These are phyloP conservation scores for Asclepias syriaca DNA, from an alignment of 257 asterid genomes.

Conservation along the genomic window DNA sequence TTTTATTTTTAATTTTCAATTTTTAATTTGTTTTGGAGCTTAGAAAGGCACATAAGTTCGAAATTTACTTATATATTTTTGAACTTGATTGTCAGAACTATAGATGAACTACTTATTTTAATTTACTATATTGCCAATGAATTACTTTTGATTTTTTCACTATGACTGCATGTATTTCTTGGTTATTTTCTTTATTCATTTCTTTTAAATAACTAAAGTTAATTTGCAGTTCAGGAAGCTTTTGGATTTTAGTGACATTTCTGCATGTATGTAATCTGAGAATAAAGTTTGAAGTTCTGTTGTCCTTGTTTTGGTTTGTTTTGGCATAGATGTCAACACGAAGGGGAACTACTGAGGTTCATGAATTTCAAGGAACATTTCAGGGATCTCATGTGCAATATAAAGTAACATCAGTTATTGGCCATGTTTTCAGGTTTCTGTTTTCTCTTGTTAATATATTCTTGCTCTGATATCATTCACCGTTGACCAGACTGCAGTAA, in stretches of 20 bases:
- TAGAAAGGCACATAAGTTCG: background rate
- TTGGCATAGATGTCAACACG: conserved; percentile 67
- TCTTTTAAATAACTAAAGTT: background rate
- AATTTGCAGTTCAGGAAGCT: background rate
- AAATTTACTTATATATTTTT: background rate
- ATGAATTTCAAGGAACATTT: conserved; percentile 78
- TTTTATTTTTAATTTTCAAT: too few relatives aligned
- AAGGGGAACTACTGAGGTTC: conserved; percentile 82
- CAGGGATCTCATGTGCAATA: conserved; percentile 58
- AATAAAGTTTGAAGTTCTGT: background rate
- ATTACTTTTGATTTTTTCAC: background rate
- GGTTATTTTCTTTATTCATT: background rate
- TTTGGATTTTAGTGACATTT: background rate
- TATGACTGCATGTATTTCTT: background rate
- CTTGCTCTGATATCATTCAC: background rate
- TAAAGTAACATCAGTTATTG: conserved; percentile 92
- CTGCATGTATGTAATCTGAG: background rate
- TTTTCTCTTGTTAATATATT: conserved; percentile 6
- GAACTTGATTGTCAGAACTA: background rate
- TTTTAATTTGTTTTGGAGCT: background rate
- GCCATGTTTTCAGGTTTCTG: conserved; percentile 87
- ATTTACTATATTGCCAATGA: background rate
- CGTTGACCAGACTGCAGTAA: conserved; percentile 14
- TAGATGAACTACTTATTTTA: background rate
- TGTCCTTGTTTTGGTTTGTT: conserved; percentile 1